Evolutionary conservation across 2,329 filamentous ascomycete genomes (phyloP), one percentile per base, ranked within the genome.

Genomic region (Xylaria arbuscula): DNA sequence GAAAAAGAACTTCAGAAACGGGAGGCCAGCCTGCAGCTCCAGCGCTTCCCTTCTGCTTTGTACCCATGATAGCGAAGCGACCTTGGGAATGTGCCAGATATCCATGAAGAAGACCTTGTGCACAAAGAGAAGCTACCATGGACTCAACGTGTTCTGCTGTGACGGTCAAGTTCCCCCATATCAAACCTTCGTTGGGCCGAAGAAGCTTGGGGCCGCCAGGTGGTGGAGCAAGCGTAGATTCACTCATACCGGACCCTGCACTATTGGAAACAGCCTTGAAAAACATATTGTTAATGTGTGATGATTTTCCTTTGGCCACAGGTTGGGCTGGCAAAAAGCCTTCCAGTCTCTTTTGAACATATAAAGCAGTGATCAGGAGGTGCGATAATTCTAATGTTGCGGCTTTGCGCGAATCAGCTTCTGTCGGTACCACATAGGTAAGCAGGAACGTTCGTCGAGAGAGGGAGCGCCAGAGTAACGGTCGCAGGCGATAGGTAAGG

Each of bases 391-490:
- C 90, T 6, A 98, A 83, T 0, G 92, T 93, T 0, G 93, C 92
- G 2, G 93, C 90, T 73, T 86, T 87, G 73, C 85, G 89, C 2
- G 84, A 85, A 42, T 83, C 82, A 68, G 80, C 84, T 73, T 81
- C 84, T 64, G 83, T 84, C 1, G 91, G 91, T 48, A 89, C 88
- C n/a, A 89, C 86, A 70, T 94, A 96, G 17, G 89, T 92, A 13
- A 96, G 84, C 10, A 95, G 81, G 78, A 97, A 98, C 0, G 90
- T 89, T 72, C 90, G 91, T 36, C 94, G 88, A 19, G 92, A 88
- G 7, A 98, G 86, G 1, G 92, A 92, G 15, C 95, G 89, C 93
- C 93, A 97, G 13, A 97, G 88, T 2, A 97, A 84, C 0, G 93
- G 89, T 64, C 96, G 92, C 66, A 94, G 90, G 61, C 93, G 88